A percentile compares a stretch with the other conserved stretches of the same genome.
phyloP scores from a whole-genome alignment of 345 rosid species.

The Lenwebbia sp. region DNA sequence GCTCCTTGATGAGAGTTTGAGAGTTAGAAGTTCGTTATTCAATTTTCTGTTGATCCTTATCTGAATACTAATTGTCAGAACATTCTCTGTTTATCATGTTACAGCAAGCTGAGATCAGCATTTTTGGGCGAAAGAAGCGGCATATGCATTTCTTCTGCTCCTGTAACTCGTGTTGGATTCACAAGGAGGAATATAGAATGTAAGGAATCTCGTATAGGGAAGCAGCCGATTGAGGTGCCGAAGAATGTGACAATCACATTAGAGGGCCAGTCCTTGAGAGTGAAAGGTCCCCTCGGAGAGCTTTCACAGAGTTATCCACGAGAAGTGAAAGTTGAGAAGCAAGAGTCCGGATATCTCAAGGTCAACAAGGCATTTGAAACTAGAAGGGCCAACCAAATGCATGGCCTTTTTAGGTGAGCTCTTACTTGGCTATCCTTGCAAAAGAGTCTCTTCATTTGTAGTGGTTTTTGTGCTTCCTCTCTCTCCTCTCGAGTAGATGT shows the following conservation, averaged over 20 bases:
- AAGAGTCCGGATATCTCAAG: slow-evolving; percentile 52
- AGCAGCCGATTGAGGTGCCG: slow-evolving; percentile 76
- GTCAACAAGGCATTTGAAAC: slow-evolving; percentile 69
- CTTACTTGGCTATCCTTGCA: neutral
- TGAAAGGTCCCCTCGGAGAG: slow-evolving; percentile 90
- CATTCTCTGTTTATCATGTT: neutral
- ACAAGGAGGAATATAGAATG: slow-evolving; percentile 50
- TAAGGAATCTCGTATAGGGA: slow-evolving; percentile 92
- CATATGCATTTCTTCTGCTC: slow-evolving; percentile 20
- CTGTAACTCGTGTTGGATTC: slow-evolving; percentile 25
- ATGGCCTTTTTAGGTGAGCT: slow-evolving; percentile 89
- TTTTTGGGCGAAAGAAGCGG: slow-evolving; percentile 60
- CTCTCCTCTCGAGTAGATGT: neutral
- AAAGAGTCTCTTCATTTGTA: neutral
- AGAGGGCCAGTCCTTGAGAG: slow-evolving; percentile 61
- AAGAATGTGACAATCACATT: slow-evolving; percentile 57
- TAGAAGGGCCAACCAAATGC: slow-evolving; percentile 94
- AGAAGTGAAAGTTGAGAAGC: slow-evolving; percentile 60
- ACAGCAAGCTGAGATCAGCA: slow-evolving; percentile 57
- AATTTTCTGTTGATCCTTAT: neutral
- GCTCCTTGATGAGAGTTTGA: neutral
- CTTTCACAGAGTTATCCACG: slow-evolving; percentile 63
- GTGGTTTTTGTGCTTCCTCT: neutral
- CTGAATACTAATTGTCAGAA: neutral
- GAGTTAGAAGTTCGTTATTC: neutral